phyloP scores from a whole-genome alignment of 805 yeast species.

The Isabelozyma pseudorhagii region DNA sequence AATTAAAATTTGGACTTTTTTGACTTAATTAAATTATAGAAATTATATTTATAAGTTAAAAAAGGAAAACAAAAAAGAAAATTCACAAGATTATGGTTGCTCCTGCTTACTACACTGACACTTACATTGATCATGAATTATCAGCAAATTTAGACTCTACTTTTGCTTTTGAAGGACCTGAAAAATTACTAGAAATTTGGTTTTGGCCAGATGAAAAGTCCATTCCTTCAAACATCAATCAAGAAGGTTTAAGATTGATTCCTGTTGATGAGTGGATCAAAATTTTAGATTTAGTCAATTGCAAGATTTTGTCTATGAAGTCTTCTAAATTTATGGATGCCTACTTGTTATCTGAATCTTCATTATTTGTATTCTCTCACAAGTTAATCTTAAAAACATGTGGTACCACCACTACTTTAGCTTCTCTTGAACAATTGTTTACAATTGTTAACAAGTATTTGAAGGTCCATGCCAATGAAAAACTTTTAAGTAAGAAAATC shows the following conservation, averaged over 20 bases:
- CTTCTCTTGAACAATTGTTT: slow-evolving; percentile 67
- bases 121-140: slow-evolving; percentile 73
- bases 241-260: slow-evolving; percentile 58
- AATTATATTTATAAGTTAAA: no score
- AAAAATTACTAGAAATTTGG: slow-evolving; percentile 89
- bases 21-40: not conserved
- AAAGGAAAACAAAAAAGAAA: not conserved
- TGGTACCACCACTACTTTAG: slow-evolving; percentile 90
- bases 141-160: slow-evolving; percentile 81
- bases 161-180: slow-evolving; percentile 96
- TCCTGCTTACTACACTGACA: slow-evolving; percentile 39
- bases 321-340: slow-evolving; percentile 70
- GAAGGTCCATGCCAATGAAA: slow-evolving; percentile 8
- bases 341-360: slow-evolving; percentile 82
- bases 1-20: no score
- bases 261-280: slow-evolving; percentile 66
- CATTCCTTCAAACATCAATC: slow-evolving; percentile 33
- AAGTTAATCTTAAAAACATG: slow-evolving; percentile 88
- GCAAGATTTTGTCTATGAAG: slow-evolving; percentile 82
- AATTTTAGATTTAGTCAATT: slow-evolving; percentile 76
- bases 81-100: slow-evolving; percentile 31
- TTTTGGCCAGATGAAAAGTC: slow-evolving; percentile 51
- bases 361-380: slow-evolving; percentile 84
- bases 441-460: slow-evolving; percentile 32
- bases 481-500: slow-evolving; percentile 40